These are phyloP conservation scores for Aspergillus sp. DNA, from an alignment of 2,329 filamentous ascomycete species.

Conservation along the genomic window DNA sequence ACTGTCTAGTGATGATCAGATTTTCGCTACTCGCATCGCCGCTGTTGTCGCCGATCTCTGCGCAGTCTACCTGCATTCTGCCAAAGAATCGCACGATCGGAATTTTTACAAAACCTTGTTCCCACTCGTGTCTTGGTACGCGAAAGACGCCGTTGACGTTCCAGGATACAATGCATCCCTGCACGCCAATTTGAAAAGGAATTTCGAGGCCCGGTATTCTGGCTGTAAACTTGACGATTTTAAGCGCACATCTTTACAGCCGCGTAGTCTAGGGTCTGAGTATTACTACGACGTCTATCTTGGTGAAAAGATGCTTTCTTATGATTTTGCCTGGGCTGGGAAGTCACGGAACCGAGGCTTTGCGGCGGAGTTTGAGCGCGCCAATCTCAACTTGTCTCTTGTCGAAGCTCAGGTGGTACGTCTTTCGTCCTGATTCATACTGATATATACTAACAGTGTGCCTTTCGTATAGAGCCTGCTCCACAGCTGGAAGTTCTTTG, in stretches of 20 bases:
- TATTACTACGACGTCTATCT: conserved; percentile 85
- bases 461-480: conserved; percentile 67
- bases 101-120: conserved; percentile 72
- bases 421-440: conserved; percentile 10
- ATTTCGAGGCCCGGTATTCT: conserved; percentile 78
- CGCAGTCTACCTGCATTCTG: conserved; percentile 86
- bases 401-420: conserved; percentile 88
- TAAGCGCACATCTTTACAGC: conserved; percentile 72
- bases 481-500: conserved; percentile 85
- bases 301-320: conserved; percentile 74
- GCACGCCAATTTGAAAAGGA: conserved; percentile 81
- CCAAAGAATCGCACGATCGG: conserved; percentile 74
- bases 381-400: conserved; percentile 87
- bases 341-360: conserved; percentile 69
- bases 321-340: conserved; percentile 78
- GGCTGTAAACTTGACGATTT: conserved; percentile 76
- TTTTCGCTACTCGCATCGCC: conserved; percentile 71
- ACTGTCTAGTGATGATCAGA: conserved; percentile 51
- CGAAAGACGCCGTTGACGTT: conserved; percentile 77
- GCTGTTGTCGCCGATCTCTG: conserved; percentile 85
- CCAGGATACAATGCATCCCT: conserved; percentile 84
- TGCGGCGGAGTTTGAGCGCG: conserved; percentile 77
- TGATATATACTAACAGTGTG: conserved; percentile 31
- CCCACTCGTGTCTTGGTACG: conserved; percentile 76
- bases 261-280: conserved; percentile 68